Conservation (phyloP, 179 eudicot species). For the Beta corolliflora region DNA sequence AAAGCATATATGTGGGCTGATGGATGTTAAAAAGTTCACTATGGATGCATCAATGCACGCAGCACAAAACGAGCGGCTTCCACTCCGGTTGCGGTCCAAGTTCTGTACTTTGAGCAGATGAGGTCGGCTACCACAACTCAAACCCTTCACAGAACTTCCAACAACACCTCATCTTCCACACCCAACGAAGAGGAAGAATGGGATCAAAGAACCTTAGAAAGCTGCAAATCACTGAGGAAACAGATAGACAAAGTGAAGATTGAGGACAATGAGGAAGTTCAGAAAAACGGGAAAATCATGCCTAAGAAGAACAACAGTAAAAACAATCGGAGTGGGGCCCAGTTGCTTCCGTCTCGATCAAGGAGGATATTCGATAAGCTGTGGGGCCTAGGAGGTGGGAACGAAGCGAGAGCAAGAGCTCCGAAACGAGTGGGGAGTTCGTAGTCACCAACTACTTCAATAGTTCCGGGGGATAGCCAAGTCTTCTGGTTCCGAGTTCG, state of each 20-base stretch:
- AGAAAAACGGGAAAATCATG: conserved; percentile 41
- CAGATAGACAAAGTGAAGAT: conserved; percentile 55
- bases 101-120: conserved; percentile 76
- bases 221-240: conserved; percentile 49
- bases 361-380: conserved; percentile 74
- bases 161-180: conserved; percentile 37
- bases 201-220: conserved; percentile 41
- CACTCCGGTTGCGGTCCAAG: conserved; percentile 83
- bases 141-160: conserved; percentile 26
- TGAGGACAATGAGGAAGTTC: conserved; percentile 37
- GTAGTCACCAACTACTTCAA: conserved; percentile 65
- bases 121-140: conserved; percentile 47
- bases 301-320: conserved; percentile 48
- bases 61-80: conserved; percentile 82
- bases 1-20: conserved; percentile 64
- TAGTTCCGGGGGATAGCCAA: conserved; percentile 61
- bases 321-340: conserved; percentile 50
- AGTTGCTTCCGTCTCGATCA: conserved; percentile 81
- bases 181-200: conserved; percentile 49
- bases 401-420: conserved; percentile 69
- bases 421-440: conserved; percentile 80
- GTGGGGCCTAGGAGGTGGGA: conserved; percentile 62
- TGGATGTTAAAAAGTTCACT: conserved; percentile 74
- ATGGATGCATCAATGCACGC: conserved; percentile 75
- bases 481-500: conserved; percentile 49